Evolutionary conservation across 306 rosid genomes (phyloP), one percentile per base, ranked within the genome.

Genomic region (Ziziphus jujuba): DNA sequence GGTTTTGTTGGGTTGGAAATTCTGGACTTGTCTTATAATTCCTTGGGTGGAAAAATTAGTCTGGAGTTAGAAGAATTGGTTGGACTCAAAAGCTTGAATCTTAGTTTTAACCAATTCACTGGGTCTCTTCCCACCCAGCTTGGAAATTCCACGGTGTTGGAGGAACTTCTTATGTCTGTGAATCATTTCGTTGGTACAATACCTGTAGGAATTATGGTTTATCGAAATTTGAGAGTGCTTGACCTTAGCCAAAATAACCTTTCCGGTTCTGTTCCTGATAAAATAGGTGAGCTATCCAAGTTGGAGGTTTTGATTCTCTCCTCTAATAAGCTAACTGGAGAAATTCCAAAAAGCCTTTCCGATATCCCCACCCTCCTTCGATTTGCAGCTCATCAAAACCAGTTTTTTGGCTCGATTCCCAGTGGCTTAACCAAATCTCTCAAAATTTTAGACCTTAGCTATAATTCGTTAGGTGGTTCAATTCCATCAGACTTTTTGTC

Each of bases 341-440:
- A 28, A 67, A 80, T 93, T 49, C 97, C 97, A 22, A 11, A 1
- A 12, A 47, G 81, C 66, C 61, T 93, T 7, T 6, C 61, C 48
- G 56, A 22, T 15, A 74, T 88, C 69, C 35, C 31, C 35, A 52
- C 72, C 62, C 97, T 90, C 40, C 1, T 0, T 34, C 85, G 91
- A 65, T 90, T 93, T 66, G 87, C 97, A 9, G 95, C 98, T 24
- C 51, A 86, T 71, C 66, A 2, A 8, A 93, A 93, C 83, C 0
- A 25, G 0, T 86, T 93, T 53, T 1, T 0, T 1, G 95, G 96
- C 62, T 1, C 56, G 34, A 25, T 93, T 50, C 96, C 97, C 19
- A 9, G 16, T 7, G 81, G 79, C n/a, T 72, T 87, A 58, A 81
- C 97, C 36, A 74, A 21, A 1, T 14, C 38, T 81, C 86, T 93